Conservation (phyloP, 192 early-diverging fungal species). For the Podila epigama region DNA sequence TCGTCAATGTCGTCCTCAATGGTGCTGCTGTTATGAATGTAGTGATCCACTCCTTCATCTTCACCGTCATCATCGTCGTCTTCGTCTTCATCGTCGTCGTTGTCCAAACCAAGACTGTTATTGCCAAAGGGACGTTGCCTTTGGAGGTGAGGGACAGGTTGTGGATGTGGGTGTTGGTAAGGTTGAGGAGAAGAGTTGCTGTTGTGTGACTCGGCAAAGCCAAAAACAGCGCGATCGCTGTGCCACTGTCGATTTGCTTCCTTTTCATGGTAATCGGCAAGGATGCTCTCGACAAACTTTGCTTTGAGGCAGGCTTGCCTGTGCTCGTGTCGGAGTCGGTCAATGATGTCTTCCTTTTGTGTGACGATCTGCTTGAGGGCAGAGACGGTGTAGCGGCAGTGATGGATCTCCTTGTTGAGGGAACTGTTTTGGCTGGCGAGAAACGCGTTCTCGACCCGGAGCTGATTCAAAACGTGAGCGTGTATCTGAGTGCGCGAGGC, state of each 20-base stretch:
- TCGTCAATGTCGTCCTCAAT: not conserved
- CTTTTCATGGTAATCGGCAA: constrained; percentile 6
- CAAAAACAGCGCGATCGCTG: no score
- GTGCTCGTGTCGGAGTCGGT: constrained; percentile 12
- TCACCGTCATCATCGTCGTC: not conserved
- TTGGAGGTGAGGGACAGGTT: no score
- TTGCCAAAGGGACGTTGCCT: not conserved
- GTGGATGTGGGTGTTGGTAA: no score
- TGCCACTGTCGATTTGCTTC: not conserved
- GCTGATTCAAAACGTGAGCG: constrained; percentile 18
- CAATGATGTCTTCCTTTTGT: constrained; percentile 25
- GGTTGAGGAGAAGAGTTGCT: no score
- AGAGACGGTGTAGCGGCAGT: constrained; percentile 27
- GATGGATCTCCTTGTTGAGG: constrained; percentile 23
- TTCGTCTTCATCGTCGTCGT: constrained; percentile 9
- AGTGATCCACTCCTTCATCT: not conserved
- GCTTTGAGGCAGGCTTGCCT: constrained; percentile 12
- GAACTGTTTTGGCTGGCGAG: constrained; percentile 24
- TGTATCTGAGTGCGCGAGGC: not conserved
- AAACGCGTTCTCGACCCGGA: constrained; percentile 40
- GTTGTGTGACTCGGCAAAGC: no score
- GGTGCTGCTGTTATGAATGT: not conserved
- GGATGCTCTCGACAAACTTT: constrained; percentile 30
- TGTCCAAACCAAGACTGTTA: not conserved
- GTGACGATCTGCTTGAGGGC: constrained; percentile 18